phyloP scores from a whole-genome alignment of 257 asterid species.

The Solanum sitiens region DNA sequence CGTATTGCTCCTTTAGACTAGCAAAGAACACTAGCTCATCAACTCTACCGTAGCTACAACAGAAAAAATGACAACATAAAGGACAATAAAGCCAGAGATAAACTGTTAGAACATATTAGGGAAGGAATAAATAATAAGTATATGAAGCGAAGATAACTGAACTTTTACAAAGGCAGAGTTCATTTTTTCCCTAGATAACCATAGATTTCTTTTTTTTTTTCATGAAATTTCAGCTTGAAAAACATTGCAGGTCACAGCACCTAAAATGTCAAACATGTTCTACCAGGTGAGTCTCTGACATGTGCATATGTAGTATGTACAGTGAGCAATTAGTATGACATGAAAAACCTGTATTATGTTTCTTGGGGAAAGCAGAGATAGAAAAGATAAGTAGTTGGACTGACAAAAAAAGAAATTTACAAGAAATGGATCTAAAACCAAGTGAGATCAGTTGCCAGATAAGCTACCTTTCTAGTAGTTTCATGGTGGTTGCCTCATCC shows the following conservation, averaged over 20 bases:
- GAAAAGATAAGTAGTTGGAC: background rate
- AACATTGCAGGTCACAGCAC: background rate
- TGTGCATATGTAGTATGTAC: no score
- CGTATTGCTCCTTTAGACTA: constrained; percentile 82
- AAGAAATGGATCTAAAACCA: background rate
- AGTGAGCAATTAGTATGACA: background rate
- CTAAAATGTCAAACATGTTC: background rate
- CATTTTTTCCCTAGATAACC: background rate
- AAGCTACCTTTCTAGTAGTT: constrained; percentile 76
- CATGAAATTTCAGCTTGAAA: background rate
- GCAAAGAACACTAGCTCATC: constrained; percentile 98
- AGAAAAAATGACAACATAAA: background rate
- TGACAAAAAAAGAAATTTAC: background rate
- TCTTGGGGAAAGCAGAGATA: background rate
- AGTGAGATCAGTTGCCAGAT: background rate
- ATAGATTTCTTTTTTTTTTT: background rate
- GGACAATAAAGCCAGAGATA: background rate
- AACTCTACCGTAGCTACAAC: constrained; percentile 87
- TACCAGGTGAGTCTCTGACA: background rate
- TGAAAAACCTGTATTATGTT: background rate
- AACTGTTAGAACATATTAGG: background rate
- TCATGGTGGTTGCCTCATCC: constrained; percentile 96
- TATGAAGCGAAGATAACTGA: background rate
- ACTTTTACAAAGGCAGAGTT: background rate
- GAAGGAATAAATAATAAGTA: background rate